A percentile compares a stretch with the other conserved stretches of the same genome.
Evolutionary conservation across 495 filamentous ascomycete genomes (phyloP).

Genomic region (Penicillium alfredii): DNA sequence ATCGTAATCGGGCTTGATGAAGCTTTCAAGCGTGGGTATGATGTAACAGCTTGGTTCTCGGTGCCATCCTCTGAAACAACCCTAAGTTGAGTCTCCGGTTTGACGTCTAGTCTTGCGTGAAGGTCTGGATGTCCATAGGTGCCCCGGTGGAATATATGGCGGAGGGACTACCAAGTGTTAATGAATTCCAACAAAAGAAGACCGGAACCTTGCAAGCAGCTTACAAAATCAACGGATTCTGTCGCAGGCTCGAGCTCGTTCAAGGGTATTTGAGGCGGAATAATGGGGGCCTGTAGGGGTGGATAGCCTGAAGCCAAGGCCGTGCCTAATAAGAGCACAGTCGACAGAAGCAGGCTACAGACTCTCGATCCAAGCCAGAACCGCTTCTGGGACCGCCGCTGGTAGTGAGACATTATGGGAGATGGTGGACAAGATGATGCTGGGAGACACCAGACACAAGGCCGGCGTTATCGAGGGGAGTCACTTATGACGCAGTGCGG

Average conservation of each 20-base stretch:
- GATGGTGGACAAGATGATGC: conserved; percentile 10
- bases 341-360: conserved; percentile 18
- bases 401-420: conserved; percentile 9
- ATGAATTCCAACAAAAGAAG: too few relatives aligned
- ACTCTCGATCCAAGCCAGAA: conserved; percentile 9
- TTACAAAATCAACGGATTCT: conserved; percentile 36
- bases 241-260: conserved; percentile 13
- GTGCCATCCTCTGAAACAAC: conserved; percentile 59
- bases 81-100: conserved; percentile 54
- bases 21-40: conserved; percentile 37
- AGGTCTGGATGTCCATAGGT: conserved; percentile 65
- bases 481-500: conserved; percentile 28
- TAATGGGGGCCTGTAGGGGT: conserved; percentile 21
- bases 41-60: conserved; percentile 31
- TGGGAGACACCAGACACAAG: conserved; percentile 11
- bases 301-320: conserved; percentile 23
- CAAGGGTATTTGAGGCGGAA: conserved; percentile 31
- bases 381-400: conserved; percentile 11
- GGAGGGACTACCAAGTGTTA: conserved; percentile 77
- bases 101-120: conserved; percentile 68
- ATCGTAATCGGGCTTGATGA: conserved; percentile 60
- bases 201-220: too few relatives aligned
- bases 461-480: conserved; percentile 8
- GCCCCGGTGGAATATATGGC: conserved; percentile 89
- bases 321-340: conserved; percentile 16